Percentiles rank a stretch among this genome's conserved stretches.
phyloP scores from a whole-genome alignment of 1,139 yeast species.

The Scheffersomyces cryptocercus region DNA sequence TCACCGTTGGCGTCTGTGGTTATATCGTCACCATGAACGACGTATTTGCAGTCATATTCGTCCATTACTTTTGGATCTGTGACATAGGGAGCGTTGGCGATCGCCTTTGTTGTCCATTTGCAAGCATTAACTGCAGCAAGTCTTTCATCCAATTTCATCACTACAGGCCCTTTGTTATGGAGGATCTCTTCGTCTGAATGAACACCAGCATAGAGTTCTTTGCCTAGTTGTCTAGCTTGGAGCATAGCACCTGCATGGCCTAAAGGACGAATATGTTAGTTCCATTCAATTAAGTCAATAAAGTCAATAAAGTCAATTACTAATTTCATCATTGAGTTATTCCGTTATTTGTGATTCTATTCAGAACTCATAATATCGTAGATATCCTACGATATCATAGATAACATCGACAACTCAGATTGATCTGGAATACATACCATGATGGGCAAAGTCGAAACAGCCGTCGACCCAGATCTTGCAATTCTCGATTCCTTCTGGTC shows the following conservation, averaged over 20 bases:
- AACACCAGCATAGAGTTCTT: constrained; percentile 79
- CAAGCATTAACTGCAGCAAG: constrained; percentile 83
- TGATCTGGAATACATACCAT: constrained; percentile 52
- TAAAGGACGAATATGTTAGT: constrained; percentile 15
- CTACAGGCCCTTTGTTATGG: constrained; percentile 88
- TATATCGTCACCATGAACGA: constrained; percentile 97
- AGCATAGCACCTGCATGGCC: constrained; percentile 95
- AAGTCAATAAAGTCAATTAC: neutral
- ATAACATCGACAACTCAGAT: neutral
- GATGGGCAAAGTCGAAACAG: constrained; percentile 96
- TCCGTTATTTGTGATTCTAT: neutral
- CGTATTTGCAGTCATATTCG: constrained; percentile 72
- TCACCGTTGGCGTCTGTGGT: constrained; percentile 95
- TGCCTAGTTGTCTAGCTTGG: constrained; percentile 83
- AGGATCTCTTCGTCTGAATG: constrained; percentile 88
- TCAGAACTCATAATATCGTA: neutral
- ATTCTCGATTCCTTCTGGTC: constrained; percentile 48
- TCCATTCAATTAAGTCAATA: too few species aligned
- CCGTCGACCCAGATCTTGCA: constrained; percentile 89
- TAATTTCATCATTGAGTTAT: neutral
- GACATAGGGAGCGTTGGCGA: constrained; percentile 90
- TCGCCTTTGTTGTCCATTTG: constrained; percentile 79
- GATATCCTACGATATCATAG: neutral
- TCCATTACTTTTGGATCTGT: constrained; percentile 85
- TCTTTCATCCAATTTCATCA: constrained; percentile 81